These are phyloP conservation scores for Colletotrichum sp. DNA, from an alignment of 2,329 filamentous ascomycete genomes.

Conservation along the genomic window DNA sequence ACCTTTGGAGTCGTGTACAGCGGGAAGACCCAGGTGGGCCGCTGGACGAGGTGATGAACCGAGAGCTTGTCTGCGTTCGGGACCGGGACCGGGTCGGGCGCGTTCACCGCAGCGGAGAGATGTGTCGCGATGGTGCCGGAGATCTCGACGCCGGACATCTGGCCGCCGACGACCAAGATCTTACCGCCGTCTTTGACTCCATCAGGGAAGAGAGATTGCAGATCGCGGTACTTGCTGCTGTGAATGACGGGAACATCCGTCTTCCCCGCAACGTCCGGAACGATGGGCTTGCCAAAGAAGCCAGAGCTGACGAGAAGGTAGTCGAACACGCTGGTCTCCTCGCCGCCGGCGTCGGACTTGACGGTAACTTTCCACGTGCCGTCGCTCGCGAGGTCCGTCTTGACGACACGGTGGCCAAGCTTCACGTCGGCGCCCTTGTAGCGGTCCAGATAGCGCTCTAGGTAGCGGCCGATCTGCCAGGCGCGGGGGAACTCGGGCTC, in stretches of 20 bases:
- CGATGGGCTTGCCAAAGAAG: constrained; percentile 71
- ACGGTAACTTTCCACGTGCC: constrained; percentile 47
- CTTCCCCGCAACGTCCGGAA: constrained; percentile 47
- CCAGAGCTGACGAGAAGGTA: constrained; percentile 76
- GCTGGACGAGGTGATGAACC: constrained; percentile 72
- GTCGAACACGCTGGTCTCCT: constrained; percentile 65
- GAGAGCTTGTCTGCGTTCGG: constrained; percentile 53
- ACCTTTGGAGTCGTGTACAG: constrained; percentile 58
- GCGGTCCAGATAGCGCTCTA: constrained; percentile 48
- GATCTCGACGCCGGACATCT: constrained; percentile 83
- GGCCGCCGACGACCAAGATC: constrained; percentile 77
- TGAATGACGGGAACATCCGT: constrained; percentile 61
- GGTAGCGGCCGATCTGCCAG: constrained; percentile 77
- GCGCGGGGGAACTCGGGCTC: constrained; percentile 74
- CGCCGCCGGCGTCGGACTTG: constrained; percentile 35
- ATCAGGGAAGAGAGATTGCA: constrained; percentile 50
- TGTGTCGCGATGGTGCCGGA: constrained; percentile 75
- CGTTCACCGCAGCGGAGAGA: constrained; percentile 67
- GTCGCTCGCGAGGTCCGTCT: constrained; percentile 36
- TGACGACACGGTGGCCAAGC: constrained; percentile 52
- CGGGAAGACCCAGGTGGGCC: constrained; percentile 76
- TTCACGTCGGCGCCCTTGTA: constrained; percentile 56
- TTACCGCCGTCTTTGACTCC: constrained; percentile 52
- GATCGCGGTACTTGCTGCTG: constrained; percentile 68
- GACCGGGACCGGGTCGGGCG: constrained; percentile 48